Base-by-base conservation (phyloP, 495 filamentous ascomycete genomes). In the Filosporella fistucella region DNA sequence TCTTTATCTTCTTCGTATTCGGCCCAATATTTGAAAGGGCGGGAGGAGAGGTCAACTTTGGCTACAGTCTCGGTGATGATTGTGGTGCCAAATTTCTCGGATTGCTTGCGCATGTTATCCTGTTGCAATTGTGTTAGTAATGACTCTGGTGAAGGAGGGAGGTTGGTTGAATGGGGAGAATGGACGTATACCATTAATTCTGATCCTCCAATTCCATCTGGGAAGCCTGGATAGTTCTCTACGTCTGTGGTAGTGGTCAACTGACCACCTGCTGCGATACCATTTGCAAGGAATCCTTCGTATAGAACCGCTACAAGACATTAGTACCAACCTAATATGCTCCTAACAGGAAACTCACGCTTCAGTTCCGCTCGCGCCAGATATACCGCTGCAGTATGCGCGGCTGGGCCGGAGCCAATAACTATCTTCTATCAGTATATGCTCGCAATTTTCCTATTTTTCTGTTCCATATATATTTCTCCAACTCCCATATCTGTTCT, bases 171-270 rank as follows among this genome's bases (percentile, higher is more conserved):
- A 24, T 13, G 14, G 22, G 12, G 20, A 18, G 26, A 16, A 35
- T 16, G 24, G 51, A 68, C 4, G 20, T 14, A 25, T 54, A 81
- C 80, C 93, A 98, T 98, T 48, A 98, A 71, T 62, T 86, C 81
- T 38, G 74, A 58, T 30, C 93, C 93, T 63, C 87, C 84, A 60
- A 97, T 88, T 47, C 86, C 89, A 40, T 84, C 76, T 49, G 86
- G 86, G 72, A 96, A 98, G 28, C 93, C 93, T 42, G 93, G 93
- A 70, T 82, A 98, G 71, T 98, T 98, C 75, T 98, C 93, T 45
- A 98, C 82, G 51, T 98, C 93, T 59, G 95, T 96, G 47, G 93
- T 98, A 29, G 93, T 98, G 20, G 93, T 98, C 46, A 98, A 72
- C 73, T 98, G 93, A 25, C 93, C 93, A 58, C 93, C 93, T 39